Evolutionary conservation across 2,329 filamentous ascomycete species (phyloP).

Genomic region (Trichoderma breve): DNA sequence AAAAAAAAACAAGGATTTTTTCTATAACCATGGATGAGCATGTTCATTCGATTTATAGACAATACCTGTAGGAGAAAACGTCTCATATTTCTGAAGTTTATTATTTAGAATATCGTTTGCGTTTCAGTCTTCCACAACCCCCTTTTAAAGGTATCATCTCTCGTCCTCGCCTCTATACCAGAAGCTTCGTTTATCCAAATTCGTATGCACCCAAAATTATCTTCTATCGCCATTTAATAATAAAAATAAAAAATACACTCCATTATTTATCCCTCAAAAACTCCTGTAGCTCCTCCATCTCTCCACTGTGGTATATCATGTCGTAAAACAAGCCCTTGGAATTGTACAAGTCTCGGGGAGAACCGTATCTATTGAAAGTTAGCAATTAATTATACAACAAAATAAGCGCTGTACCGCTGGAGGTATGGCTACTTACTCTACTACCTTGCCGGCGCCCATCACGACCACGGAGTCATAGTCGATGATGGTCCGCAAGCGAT

Average conservation of each 20-base stretch:
- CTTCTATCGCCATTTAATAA: background rate
- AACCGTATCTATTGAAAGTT: slow-evolving; percentile 39
- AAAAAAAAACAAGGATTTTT: too few relatives aligned
- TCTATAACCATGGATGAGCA: too few relatives aligned
- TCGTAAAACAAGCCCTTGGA: slow-evolving; percentile 49
- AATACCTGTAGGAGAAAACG: too few relatives aligned
- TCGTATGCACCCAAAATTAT: background rate
- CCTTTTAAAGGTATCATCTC: background rate
- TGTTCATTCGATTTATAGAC: background rate
- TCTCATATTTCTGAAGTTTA: background rate
- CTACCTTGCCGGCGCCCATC: slow-evolving; percentile 51
- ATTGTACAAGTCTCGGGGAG: slow-evolving; percentile 47
- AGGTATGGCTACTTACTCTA: slow-evolving; percentile 44
- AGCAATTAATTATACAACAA: background rate
- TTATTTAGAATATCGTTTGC: background rate
- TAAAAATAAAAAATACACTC: background rate
- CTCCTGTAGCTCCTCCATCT: slow-evolving; percentile 46
- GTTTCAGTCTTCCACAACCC: background rate
- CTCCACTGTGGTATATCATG: slow-evolving; percentile 56
- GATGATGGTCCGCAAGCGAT: slow-evolving; percentile 57
- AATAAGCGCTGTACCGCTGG: background rate
- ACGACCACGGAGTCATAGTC: slow-evolving; percentile 60
- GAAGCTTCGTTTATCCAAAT: background rate
- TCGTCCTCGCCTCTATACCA: background rate
- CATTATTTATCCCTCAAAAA: slow-evolving; percentile 29